phyloP scores from a whole-genome alignment of 306 rosid genomes.

The Rosa persica region DNA sequence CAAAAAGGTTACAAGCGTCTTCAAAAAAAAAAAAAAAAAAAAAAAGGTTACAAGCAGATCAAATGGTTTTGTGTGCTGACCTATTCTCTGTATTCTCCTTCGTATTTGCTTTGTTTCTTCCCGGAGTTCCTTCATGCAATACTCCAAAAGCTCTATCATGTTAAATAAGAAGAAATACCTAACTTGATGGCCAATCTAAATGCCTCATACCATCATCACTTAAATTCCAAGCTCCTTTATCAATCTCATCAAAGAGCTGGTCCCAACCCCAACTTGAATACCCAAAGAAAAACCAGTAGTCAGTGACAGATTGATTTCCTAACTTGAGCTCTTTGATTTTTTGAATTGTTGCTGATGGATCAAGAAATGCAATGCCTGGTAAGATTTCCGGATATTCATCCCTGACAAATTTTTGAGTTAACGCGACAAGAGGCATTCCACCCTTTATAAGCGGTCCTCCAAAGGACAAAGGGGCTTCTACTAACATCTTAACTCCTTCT shows the following conservation, averaged over 20 bases:
- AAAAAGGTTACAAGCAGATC: constrained; percentile 7
- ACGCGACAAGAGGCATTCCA: constrained; percentile 61
- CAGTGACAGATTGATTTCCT: constrained; percentile 40
- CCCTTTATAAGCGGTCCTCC: constrained; percentile 71
- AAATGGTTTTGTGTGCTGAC: constrained; percentile 2
- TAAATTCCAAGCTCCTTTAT: constrained; percentile 66
- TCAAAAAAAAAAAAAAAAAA: no score
- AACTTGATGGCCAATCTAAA: constrained; percentile 65
- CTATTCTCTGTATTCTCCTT: constrained; percentile 12
- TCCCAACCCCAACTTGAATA: constrained; percentile 89
- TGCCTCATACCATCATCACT: constrained; percentile 45
- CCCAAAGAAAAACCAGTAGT: constrained; percentile 87
- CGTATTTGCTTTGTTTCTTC: not conserved
- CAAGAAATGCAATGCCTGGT: constrained; percentile 69
- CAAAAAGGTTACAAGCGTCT: constrained; percentile 11
- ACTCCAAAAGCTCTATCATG: not conserved
- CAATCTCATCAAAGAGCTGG: constrained; percentile 73
- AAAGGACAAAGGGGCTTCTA: constrained; percentile 59
- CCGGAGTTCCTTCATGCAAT: not conserved
- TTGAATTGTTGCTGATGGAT: constrained; percentile 45
- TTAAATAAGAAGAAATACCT: constrained; percentile 2
- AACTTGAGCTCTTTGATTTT: constrained; percentile 52
- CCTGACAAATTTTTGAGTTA: constrained; percentile 42
- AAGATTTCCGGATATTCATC: constrained; percentile 56
- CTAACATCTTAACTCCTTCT: constrained; percentile 44